Percentiles rank a stretch among this genome's conserved stretches.
Evolutionary conservation across 768 basidiomycete genomes (phyloP).

Genomic region (Ramaria sp.): DNA sequence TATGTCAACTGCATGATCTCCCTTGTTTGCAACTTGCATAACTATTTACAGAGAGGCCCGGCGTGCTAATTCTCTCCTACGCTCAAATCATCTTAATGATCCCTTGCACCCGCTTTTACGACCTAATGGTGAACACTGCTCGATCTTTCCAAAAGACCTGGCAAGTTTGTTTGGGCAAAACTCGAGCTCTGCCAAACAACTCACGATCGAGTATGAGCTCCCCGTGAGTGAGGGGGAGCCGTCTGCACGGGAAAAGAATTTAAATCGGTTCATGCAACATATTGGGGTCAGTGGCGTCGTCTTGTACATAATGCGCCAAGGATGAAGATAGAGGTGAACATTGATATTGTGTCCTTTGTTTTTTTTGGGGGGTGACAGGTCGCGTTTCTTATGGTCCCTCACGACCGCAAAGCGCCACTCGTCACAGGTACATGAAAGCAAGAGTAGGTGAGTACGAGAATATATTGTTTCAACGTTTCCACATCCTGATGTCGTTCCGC

Average conservation of each 20-base stretch:
- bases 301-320: constrained; percentile 1
- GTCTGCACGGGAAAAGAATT: constrained; percentile 4
- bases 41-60: constrained; percentile 31
- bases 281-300: constrained; percentile 9
- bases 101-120: constrained; percentile 40
- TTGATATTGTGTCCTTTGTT: background rate
- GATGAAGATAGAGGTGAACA: constrained; percentile 1
- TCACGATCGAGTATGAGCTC: constrained; percentile 36
- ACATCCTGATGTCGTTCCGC: background rate
- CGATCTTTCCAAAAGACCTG: constrained; percentile 37
- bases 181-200: constrained; percentile 27
- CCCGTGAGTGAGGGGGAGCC: constrained; percentile 1
- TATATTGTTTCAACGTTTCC: background rate
- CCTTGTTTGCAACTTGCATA: background rate
- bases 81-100: constrained; percentile 25
- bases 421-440: background rate
- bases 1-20: background rate
- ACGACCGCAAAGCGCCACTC: constrained; percentile 6
- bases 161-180: constrained; percentile 32
- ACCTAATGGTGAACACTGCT: constrained; percentile 31
- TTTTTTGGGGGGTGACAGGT: constrained; percentile 4
- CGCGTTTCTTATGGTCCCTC: constrained; percentile 9
- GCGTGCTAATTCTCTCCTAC: constrained; percentile 28
- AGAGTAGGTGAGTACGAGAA: background rate
- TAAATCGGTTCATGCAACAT: constrained; percentile 10